A percentile compares a stretch with the other conserved stretches of the same genome.
Conservation (phyloP, 306 rosid species). For the Prunus mira region DNA sequence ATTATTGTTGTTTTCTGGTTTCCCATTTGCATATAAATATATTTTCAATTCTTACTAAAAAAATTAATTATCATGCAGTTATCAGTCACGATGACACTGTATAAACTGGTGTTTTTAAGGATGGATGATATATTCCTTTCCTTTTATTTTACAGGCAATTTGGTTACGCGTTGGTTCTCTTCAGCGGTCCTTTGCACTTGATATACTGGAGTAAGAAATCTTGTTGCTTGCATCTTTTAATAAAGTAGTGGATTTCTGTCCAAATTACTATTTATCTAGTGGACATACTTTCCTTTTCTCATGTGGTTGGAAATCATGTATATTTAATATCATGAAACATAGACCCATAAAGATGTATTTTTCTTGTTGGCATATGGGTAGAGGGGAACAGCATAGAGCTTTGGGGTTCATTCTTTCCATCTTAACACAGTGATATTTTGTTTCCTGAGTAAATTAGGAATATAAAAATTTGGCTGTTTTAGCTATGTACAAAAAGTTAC, state of each 20-base stretch:
- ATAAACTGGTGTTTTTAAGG: constrained; percentile 22
- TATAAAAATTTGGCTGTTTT: neutral
- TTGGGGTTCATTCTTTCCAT: too few species aligned
- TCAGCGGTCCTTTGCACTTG: constrained; percentile 87
- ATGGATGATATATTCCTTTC: constrained; percentile 22
- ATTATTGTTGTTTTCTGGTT: constrained; percentile 13
- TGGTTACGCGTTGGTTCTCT: constrained; percentile 75
- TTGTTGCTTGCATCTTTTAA: constrained; percentile 12
- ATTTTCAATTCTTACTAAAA: neutral
- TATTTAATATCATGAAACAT: neutral
- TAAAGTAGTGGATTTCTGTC: neutral
- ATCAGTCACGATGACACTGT: constrained; percentile 17
- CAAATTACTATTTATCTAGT: neutral
- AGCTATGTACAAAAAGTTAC: neutral
- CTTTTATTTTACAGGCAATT: constrained; percentile 58
- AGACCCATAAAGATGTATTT: neutral
- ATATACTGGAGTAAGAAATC: constrained; percentile 87
- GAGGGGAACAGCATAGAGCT: neutral
- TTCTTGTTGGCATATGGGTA: neutral
- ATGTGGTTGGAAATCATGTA: neutral
- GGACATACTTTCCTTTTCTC: neutral
- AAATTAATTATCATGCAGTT: neutral
- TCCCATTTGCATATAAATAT: neutral
- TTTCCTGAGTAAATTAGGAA: neutral
- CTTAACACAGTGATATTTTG: too few species aligned